Base-by-base conservation (phyloP, 257 asterid genomes). In the Petunia axillaris region DNA sequence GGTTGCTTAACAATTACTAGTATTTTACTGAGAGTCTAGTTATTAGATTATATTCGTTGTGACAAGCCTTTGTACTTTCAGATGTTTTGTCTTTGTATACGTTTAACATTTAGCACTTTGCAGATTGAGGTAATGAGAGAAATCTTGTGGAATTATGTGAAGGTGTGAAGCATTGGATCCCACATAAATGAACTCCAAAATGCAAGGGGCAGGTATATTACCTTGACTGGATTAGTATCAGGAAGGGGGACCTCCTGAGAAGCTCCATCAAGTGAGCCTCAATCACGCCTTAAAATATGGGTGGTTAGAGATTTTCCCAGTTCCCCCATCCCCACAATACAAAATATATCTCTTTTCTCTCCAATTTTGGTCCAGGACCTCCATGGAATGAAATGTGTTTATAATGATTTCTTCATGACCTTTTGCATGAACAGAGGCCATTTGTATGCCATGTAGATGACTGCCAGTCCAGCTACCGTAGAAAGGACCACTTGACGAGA, bases 161-260 rank as follows among this genome's bases (percentile, higher is more conserved):
- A 83, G 90, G 98, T 87, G 98, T 94, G 99, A 95, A 84, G 99
- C 98, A 94, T 94, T 94, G 99, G 99, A 96, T 96, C 98, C 95
- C 99, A 91, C 58, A 82, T 68, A 86, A 86, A 85, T 25, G 97
- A 91, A 94, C 97, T 93, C 97, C 99, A 88, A 92, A 94, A 93
- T 96, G 98, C 98, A 35, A 60, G 97, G 89, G 98, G 97, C 97
- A 77, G 64, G 67, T 83, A 62, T 46, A 46, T 62, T 81, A 77
- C 79, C 97, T 91, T 91, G 97, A 87, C 79, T 92, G 98, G 99
- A 93, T 90, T 76, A 95, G 99, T 95, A 93, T 80, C 99, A 92
- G 98, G 97, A 78, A 80, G 89, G 98, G 98, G 59, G 99, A 93
- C 99, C 82, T 85, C 98, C 97, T 95, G 98, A 68, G 99, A 95